These are phyloP conservation scores for Chytriomyces confervae DNA, from an alignment of 192 early-diverging fungal species.

Conservation along the genomic window DNA sequence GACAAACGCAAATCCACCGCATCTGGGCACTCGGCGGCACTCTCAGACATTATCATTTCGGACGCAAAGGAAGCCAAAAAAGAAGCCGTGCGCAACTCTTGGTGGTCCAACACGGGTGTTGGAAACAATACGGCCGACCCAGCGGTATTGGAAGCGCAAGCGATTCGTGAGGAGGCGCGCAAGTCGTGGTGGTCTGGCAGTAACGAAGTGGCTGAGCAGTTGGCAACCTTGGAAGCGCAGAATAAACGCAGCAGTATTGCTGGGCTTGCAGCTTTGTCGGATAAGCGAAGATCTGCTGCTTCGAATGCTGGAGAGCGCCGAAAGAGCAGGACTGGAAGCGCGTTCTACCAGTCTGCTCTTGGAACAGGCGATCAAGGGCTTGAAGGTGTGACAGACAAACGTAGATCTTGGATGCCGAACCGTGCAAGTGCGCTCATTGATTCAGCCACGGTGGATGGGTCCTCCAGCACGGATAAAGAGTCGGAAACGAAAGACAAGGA, in stretches of 20 bases:
- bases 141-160: slow-evolving; percentile 37
- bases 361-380: no score
- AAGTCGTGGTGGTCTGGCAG: slow-evolving; percentile 36
- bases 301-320: neutral
- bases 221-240: neutral
- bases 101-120: slow-evolving; percentile 39
- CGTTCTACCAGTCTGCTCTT: no score
- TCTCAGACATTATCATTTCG: slow-evolving; percentile 16
- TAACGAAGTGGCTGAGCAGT: slow-evolving; percentile 6
- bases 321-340: no score
- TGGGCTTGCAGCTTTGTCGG: neutral
- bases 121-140: slow-evolving; percentile 22
- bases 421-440: slow-evolving; percentile 3
- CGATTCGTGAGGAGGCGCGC: slow-evolving; percentile 28
- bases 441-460: neutral
- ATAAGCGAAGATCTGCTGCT: slow-evolving; percentile 26
- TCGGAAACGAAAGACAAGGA: neutral
- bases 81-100: slow-evolving; percentile 34
- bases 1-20: slow-evolving; percentile 19
- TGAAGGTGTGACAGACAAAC: neutral
- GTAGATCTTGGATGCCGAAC: slow-evolving; percentile 20
- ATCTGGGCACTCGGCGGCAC: slow-evolving; percentile 11
- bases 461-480: neutral
- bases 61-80: slow-evolving; percentile 37
- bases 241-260: slow-evolving; percentile 11